A percentile compares a stretch with the other conserved stretches of the same genome.
phyloP scores from a whole-genome alignment of 169 alveolate genomes.

The Plasmodium knowlesi region DNA sequence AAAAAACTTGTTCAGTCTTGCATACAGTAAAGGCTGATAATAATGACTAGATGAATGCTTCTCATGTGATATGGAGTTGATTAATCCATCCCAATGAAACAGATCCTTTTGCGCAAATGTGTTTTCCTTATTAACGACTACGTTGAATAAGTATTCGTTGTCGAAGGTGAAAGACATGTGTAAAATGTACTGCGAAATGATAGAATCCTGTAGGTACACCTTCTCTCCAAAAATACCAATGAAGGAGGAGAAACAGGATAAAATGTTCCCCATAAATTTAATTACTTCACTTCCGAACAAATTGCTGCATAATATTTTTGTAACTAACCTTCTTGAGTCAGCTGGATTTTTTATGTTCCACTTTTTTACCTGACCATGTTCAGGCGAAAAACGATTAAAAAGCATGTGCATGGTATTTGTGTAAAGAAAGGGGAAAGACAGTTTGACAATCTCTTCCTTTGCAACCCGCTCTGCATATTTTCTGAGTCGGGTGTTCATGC shows the following conservation, averaged over 20 bases:
- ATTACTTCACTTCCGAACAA: constrained; percentile 56
- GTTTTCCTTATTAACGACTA: constrained; percentile 34
- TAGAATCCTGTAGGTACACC: background rate
- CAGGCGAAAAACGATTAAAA: constrained; percentile 37
- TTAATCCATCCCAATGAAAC: constrained; percentile 54
- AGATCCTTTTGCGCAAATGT: constrained; percentile 11
- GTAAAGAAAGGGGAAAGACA: constrained; percentile 59
- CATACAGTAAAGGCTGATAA: constrained; percentile 51
- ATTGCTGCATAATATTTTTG: constrained; percentile 32
- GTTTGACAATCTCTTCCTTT: constrained; percentile 39
- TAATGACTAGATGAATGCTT: background rate
- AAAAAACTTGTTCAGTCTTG: constrained; percentile 21
- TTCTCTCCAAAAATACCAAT: constrained; percentile 29
- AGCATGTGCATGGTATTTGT: constrained; percentile 53
- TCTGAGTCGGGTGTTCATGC: constrained; percentile 35
- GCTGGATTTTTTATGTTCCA: constrained; percentile 72
- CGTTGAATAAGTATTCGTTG: constrained; percentile 49
- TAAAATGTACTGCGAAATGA: constrained; percentile 26
- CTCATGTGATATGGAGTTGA: constrained; percentile 7
- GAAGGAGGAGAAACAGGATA: constrained; percentile 39
- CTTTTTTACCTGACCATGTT: constrained; percentile 30
- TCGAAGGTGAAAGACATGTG: constrained; percentile 69
- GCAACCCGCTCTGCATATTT: constrained; percentile 34
- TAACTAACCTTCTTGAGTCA: constrained; percentile 58
- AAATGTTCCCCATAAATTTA: constrained; percentile 45